Base-by-base conservation (phyloP, 768 basidiomycete species). In the Xerocomus spinulosus region DNA sequence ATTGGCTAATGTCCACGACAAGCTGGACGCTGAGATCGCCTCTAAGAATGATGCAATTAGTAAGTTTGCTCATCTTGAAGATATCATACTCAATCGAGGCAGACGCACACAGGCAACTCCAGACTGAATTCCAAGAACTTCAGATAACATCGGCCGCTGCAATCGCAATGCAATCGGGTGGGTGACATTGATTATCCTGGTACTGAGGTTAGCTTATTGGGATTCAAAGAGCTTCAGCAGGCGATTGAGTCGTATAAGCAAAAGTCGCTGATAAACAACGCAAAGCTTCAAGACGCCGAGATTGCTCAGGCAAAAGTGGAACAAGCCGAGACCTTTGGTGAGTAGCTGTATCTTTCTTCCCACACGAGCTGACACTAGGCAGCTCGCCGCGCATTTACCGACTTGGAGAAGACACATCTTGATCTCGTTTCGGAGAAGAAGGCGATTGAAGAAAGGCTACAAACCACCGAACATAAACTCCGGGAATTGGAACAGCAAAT, bases 261-360 rank as follows among this genome's bases (percentile, higher is more conserved):
- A 25, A 86, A 87, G 57, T 75, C 80, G 28, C 73, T 77, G 41
- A 68, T 73, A 1, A 79, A 80, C 48, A 76, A 80, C 25, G 74
- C 75, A 37, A 76, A 78, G 9, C 73, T 87, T 18, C 83, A 89
- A 61, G 78, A 78, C 12, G 75, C 81, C 1, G 87, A 90, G 58
- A 79, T 87, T 42, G 80, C 79, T 7, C 73, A 78, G 38, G 83
- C 78, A 6, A 87, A 81, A 55, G 75, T 78, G 13, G 77, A 79
- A 39, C 77, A 83, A 14, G 77, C 77, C 4, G 87, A 87, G 64
- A 74, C 78, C 5, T 74, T 78, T 55, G 73, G 87, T 87, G 13
- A 17, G 7, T 34, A 2, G 34, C 14, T 5, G 26, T 28, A 10
- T 10, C 6, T 9, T n/a, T n/a, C 50, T 18, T 29, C 14, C 36